phyloP scores from a whole-genome alignment of 257 asterid genomes.

The Voacanga thouarsii region DNA sequence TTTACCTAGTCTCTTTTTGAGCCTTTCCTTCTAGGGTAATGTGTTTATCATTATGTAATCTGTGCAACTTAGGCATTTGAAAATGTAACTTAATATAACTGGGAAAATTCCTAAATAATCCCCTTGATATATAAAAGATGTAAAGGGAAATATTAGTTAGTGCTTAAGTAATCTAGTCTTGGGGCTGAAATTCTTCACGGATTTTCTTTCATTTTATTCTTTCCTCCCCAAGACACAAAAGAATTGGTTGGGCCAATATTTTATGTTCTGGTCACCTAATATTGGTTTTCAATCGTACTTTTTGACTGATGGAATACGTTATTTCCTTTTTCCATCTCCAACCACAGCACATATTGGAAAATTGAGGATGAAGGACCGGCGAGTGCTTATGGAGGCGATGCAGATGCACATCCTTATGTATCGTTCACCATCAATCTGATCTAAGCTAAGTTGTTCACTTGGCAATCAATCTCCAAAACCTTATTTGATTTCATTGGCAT shows the following conservation, averaged over 20 bases:
- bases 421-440: slow-evolving; percentile 84
- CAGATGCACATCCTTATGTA: slow-evolving; percentile 77
- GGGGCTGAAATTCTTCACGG: background rate
- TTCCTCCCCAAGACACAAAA: background rate
- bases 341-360: slow-evolving; percentile 83
- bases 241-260: background rate
- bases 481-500: slow-evolving; percentile 3
- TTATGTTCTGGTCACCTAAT: background rate
- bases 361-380: slow-evolving; percentile 72
- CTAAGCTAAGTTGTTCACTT: slow-evolving; percentile 29
- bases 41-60: background rate
- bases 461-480: background rate
- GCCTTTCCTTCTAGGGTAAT: background rate
- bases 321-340: slow-evolving; percentile 15
- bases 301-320: slow-evolving; percentile 1
- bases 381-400: slow-evolving; percentile 64
- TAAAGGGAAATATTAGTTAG: background rate
- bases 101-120: background rate
- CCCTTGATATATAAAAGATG: background rate
- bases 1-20: background rate
- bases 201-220: background rate
- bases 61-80: background rate
- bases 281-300: background rate
- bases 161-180: no score
- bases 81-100: background rate